Base-by-base conservation (phyloP, 371 early-diverging fungal species). In the Blakeslea trispora region DNA sequence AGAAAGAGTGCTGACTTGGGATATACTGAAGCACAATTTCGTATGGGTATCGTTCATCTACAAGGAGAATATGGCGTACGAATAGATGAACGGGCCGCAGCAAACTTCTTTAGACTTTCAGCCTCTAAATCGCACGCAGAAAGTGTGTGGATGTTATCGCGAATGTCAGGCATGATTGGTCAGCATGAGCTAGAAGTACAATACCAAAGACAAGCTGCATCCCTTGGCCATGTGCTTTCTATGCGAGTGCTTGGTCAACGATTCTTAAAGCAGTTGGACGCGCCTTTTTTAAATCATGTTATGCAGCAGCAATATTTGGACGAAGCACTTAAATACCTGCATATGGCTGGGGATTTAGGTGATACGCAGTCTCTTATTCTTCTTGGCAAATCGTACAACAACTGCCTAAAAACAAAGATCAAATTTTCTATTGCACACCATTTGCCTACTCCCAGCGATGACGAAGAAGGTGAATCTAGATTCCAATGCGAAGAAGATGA, bases 341-440 rank as follows among this genome's bases (percentile, higher is more conserved):
- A 61, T 50, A 63, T 71, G 54, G 79, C 79, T 23, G 75, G 69
- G 2, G 62, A 63, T 45, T 50, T 54, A 23, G 68, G 68, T 28
- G 78, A 78, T 46, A 64, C 67, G n/a, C 71, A 72, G 44, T 58
- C 78, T 0, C 51, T 78, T 8, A 65, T 78, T 0, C 22, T 71
- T 6, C 37, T 78, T 2, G 59, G 63, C 10, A 65, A 75, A 35
- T 21, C 62, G 3, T 68, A 68, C 43, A 60, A 57, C 11, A 64
- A 51, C 39, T 66, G 66, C 57, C 64, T 52, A 50, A 68, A 61
- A 40, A 64, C 66, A 18, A 50, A 49, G 9, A 34, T 65, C 35
- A 57, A 49, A 22, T 68, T 61, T 23, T 63, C 64, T 17, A 35
- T 23, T 41, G 23, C 34, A 7, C 45, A 50, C 23, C 39, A 50